Base-by-base conservation (phyloP, 192 early-diverging fungal species). In the Linnemannia elongata region DNA sequence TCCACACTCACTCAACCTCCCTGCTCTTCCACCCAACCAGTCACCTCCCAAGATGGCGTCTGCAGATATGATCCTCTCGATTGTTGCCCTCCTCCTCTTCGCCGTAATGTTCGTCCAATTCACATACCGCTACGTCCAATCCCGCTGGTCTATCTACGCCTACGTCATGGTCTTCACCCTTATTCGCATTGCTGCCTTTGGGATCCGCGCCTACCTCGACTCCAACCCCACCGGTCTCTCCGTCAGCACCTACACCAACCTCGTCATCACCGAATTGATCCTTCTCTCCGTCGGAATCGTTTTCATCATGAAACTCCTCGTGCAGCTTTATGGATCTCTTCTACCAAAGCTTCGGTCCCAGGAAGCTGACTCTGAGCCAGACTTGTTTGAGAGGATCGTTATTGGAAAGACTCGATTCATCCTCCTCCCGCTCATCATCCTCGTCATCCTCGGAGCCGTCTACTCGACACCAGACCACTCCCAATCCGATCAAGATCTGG, bases 231-330 rank as follows among this genome's bases (percentile, higher is more conserved):
- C 54, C 35, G 3, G 0, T 4, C 10, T 45, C 35, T 24, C 75
- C 4, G 47, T 35, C 35, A 24, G 22, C 10, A 72, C 35, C 3
- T 72, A 57, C 39, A 27, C 49, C 7, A 60, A 72, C 38, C 52
- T 79, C 1, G 9, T 20, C 38, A 72, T 72, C n/a, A 20, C 54
- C 1, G 70, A 72, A n/a, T 8, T 72, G 8, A 35, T 72, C 70
- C 35, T 79, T 20, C 70, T 79, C 38, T 80, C 79, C 17, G 33
- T 80, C 70, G 79, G 79, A 15, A 44, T 74, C 17, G 54, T 80
- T 30, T 73, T 80, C 33, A 17, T 74, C 36, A 54, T 80, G 52
- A 66, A 73, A 22, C 72, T 80, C 41, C 38, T 80, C n/a, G 42
- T 33, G 0, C 79, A 41, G n/a, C 71, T 80, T 30, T 80, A 63